Evolutionary conservation across 352 stramenopile species (phyloP), one percentile per base, ranked within the genome.

Genomic region (Phytopythium kandeliae): DNA sequence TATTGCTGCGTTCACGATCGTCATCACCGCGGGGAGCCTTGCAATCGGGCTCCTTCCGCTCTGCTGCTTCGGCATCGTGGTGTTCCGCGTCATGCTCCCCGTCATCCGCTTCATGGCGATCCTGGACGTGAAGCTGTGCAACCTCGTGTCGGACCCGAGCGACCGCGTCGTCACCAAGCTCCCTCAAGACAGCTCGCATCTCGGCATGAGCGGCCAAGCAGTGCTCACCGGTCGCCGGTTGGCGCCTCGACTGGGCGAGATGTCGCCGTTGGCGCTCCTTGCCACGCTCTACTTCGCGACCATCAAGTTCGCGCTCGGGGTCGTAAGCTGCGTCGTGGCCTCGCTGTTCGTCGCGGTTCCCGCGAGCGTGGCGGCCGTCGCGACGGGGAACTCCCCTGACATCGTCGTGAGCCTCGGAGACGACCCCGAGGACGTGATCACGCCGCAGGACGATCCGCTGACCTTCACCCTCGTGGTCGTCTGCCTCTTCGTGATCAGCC

Each of bases 101-200:
- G 31, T 78, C 47, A 72, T 85, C 21, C 55, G 62, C 16, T 72
- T 62, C 44, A 58, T 86, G 12, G 74, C 79, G 16, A 61, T 69
- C 41, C 33, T 80, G 6, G 79, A 91, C 40, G 74, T 84, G n/a
- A 64, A 73, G 54, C 57, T 91, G 22, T 73, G 73, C 67, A 87
- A 86, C 62, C 86, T 66, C 57, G 58, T 78, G 53, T 67, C 71
- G 15, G 65, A 66, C 2, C 43, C 63, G 1, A 54, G 58, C 21
- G 70, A 85, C 45, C 73, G 73, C 34, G 65, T 89, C 13, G 69
- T 80, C 43, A 51, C 80, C 17, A 58, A 46, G 24, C 69, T 78
- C 22, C 61, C 47, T 3, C 33, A 34, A 16, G 33, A 44, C 24
- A 17, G 35, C 24, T 34, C 47, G 47, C 33, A 22, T 2, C 11